Evolutionary conservation across 306 rosid genomes (phyloP).

Genomic region (Ormosia semicastrata): DNA sequence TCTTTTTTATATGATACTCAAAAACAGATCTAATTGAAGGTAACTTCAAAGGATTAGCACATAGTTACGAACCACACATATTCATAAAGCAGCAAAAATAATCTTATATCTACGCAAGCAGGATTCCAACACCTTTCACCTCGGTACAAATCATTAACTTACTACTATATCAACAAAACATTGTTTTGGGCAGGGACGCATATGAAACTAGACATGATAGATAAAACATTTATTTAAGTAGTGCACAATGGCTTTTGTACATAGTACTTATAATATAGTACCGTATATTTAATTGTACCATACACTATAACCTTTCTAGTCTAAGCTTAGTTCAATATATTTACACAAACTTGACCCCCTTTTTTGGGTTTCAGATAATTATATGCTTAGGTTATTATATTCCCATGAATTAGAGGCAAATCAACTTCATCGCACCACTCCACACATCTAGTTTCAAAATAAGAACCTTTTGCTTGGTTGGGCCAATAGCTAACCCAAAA

Average conservation of each 20-base stretch:
- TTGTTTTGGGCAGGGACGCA: background rate
- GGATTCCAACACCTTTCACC: no score
- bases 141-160: no score
- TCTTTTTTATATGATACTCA: no score
- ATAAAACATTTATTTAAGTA: background rate
- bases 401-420: conserved; percentile 71
- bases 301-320: background rate
- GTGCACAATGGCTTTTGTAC: background rate
- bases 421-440: conserved; percentile 99
- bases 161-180: background rate
- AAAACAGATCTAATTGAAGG: no score
- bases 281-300: background rate
- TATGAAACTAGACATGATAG: background rate
- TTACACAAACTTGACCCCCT: background rate
- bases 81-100: no score
- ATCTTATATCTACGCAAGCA: no score
- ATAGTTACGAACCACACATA: no score
- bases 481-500: conserved; percentile 76
- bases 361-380: background rate
- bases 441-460: conserved; percentile 68
- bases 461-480: conserved; percentile 45
- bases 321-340: background rate
- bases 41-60: no score
- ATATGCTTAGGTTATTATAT: conserved; percentile 16
- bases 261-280: background rate